Evolutionary conservation across 345 rosid genomes (phyloP).

Genomic region (Eucalyptus globulus): DNA sequence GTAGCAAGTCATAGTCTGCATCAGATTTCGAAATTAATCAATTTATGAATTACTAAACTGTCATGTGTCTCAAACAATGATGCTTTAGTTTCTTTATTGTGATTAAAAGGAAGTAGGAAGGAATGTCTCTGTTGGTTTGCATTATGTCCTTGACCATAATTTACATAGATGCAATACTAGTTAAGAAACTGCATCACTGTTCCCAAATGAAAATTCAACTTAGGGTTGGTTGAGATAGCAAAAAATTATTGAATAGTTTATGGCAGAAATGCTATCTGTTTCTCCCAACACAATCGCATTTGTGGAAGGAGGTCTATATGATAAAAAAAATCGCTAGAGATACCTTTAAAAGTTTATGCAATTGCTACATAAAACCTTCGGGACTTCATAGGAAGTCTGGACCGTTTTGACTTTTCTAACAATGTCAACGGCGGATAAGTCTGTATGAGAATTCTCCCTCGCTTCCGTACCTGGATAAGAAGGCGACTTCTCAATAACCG

Average conservation of each 20-base stretch:
- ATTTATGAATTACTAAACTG: not conserved
- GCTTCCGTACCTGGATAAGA: constrained; percentile 10
- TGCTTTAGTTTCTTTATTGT: not conserved
- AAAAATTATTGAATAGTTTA: not conserved
- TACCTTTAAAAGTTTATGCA: not conserved
- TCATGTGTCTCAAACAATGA: not conserved
- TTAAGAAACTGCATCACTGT: not conserved
- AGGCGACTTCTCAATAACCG: constrained; percentile 9
- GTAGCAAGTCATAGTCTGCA: not conserved
- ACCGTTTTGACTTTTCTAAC: not conserved
- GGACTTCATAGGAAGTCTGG: not conserved
- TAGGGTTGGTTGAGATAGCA: not conserved
- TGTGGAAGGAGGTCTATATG: not conserved
- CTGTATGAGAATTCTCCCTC: not conserved
- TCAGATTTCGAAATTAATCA: not conserved
- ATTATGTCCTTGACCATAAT: not conserved
- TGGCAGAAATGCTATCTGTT: not conserved
- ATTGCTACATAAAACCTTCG: not conserved
- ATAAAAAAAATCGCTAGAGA: not conserved
- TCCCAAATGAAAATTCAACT: not conserved
- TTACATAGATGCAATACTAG: not conserved
- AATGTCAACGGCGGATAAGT: not conserved
- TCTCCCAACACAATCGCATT: not conserved
- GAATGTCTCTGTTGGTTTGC: not conserved
- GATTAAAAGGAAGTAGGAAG: not conserved